Percentiles rank a stretch among this genome's conserved stretches.
Conservation (phyloP, 75 land plant genomes). For the Cupressus sempervirens region DNA sequence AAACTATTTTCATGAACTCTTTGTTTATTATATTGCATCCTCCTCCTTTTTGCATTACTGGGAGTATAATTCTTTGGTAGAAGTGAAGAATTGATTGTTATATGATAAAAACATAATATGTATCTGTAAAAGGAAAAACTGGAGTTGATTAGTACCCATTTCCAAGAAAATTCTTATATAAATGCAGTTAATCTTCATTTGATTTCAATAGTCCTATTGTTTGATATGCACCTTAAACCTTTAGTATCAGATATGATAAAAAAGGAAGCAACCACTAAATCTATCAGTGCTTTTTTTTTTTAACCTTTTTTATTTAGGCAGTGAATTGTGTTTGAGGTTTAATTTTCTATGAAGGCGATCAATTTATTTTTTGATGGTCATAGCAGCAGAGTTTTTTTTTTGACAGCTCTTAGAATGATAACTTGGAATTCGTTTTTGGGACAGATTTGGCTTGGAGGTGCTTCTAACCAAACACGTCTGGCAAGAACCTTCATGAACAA, state of each 20-base stretch:
- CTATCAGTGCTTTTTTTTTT: neutral
- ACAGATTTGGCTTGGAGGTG: slow-evolving; percentile 98
- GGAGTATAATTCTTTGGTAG: neutral
- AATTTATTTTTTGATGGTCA: neutral
- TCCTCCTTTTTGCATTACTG: neutral
- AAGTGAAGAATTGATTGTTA: neutral
- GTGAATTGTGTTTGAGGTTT: neutral
- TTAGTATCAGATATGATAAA: neutral
- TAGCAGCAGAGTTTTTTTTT: neutral
- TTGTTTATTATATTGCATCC: neutral
- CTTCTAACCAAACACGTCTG: slow-evolving; percentile 74
- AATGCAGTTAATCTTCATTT: neutral
- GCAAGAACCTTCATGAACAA: slow-evolving; percentile 83
- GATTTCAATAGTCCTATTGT: neutral
- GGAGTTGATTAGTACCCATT: neutral
- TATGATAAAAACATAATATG: too few relatives aligned
- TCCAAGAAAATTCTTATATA: neutral
- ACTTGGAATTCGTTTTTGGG: neutral
- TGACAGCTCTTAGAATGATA: neutral
- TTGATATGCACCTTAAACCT: neutral
- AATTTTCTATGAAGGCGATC: neutral
- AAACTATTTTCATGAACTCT: neutral
- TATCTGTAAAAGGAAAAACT: neutral
- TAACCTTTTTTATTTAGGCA: neutral
- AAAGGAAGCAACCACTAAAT: neutral